Conservation (phyloP, 2,329 filamentous ascomycete genomes). For the Tolypocladium cylindrosporum region DNA sequence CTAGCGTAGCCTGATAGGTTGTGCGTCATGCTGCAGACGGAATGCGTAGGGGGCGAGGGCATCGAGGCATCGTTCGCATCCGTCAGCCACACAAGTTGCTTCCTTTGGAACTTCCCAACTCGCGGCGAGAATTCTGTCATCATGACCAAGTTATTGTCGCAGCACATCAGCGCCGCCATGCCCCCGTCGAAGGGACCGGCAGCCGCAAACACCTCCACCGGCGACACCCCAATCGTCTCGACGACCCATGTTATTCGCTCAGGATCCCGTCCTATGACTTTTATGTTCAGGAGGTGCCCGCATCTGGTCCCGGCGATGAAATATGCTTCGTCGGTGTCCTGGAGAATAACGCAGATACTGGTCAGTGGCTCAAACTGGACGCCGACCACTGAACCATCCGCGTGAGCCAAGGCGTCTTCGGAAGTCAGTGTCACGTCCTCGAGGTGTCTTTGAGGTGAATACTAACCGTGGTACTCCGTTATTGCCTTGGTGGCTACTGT, state of each 20-base stretch:
- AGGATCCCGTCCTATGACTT: conserved; percentile 9
- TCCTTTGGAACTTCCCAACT: conserved; percentile 24
- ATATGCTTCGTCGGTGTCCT: conserved; percentile 14
- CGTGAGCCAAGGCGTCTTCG: not conserved
- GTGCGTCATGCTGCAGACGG: conserved; percentile 30
- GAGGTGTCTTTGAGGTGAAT: too few species aligned
- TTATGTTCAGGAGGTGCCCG: conserved; percentile 37
- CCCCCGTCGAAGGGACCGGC: conserved; percentile 12
- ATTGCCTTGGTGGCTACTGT: conserved; percentile 9
- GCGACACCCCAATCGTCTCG: conserved; percentile 25
- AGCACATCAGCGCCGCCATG: conserved; percentile 32
- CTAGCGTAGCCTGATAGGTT: conserved; percentile 27
- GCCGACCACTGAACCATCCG: not conserved
- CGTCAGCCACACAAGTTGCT: conserved; percentile 39
- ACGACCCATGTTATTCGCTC: conserved; percentile 15
- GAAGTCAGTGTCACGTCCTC: conserved; percentile 1
- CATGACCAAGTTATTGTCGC: conserved; percentile 35
- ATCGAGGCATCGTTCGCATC: conserved; percentile 37
- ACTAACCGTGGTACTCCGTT: conserved; percentile 4
- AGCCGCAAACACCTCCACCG: conserved; percentile 22
- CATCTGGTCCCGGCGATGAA: conserved; percentile 40
- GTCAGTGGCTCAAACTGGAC: conserved; percentile 30
- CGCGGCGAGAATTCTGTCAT: conserved; percentile 25
- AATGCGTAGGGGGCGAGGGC: conserved; percentile 36
- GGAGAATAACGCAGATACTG: conserved; percentile 28